Conservation (phyloP, 352 stramenopile species). For the Paralagenidium karlingii region DNA sequence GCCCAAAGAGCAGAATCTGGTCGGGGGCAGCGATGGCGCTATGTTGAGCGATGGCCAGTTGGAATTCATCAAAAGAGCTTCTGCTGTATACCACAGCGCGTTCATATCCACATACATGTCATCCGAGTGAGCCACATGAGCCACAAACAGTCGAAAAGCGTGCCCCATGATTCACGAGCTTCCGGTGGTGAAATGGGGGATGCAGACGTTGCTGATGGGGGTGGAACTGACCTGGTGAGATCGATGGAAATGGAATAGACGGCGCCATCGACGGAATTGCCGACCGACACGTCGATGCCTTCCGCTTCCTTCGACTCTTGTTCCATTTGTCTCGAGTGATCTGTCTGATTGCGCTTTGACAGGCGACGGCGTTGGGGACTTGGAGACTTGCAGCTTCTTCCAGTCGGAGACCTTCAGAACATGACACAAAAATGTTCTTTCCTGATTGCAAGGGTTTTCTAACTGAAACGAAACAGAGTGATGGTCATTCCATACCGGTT, state of each 20-base stretch:
- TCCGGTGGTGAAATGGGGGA: too few species aligned
- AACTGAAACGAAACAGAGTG: too few species aligned
- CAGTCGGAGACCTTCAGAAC: too few species aligned
- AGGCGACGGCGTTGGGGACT: too few species aligned
- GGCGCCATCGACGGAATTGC: constrained; percentile 27
- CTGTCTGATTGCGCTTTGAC: too few species aligned
- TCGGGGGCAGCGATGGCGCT: constrained; percentile 50
- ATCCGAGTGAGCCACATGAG: background rate
- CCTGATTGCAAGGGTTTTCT: too few species aligned
- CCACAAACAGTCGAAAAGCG: background rate
- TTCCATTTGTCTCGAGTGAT: constrained; percentile 11
- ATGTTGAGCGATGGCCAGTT: constrained; percentile 34
- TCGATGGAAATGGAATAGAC: constrained; percentile 18
- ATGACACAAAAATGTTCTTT: too few species aligned
- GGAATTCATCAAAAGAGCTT: constrained; percentile 53
- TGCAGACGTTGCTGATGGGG: too few species aligned
- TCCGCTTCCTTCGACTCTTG: constrained; percentile 10
- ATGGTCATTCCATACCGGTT: too few species aligned
- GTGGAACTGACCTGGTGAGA: constrained; percentile 52
- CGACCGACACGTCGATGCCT: constrained; percentile 22
- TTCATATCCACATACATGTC: background rate
- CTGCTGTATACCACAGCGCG: background rate
- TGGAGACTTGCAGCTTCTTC: too few species aligned
- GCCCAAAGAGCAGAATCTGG: constrained; percentile 71
- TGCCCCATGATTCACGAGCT: background rate